These are phyloP conservation scores for Lactarius sp. DNA, from an alignment of 768 basidiomycete genomes.

Conservation along the genomic window DNA sequence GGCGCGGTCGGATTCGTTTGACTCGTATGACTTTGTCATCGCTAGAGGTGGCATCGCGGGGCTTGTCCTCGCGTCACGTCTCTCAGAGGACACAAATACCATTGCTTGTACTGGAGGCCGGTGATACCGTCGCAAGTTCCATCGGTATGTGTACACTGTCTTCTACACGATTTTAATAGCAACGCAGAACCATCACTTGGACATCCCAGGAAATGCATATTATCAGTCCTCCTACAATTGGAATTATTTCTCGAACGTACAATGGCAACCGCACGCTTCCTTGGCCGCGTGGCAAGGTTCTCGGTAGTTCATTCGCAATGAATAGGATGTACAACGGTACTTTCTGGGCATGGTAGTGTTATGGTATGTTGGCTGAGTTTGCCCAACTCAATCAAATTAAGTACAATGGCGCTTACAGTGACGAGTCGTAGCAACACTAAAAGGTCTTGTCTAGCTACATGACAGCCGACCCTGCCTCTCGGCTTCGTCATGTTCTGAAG, in stretches of 20 bases:
- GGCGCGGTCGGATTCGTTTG: conserved; percentile 35
- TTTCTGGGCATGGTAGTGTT: no score
- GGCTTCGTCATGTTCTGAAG: no score
- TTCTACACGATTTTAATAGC: not conserved
- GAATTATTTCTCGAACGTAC: conserved; percentile 46
- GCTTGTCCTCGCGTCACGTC: conserved; percentile 42
- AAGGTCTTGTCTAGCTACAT: no score
- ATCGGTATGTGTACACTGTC: conserved; percentile 33
- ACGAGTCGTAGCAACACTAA: no score
- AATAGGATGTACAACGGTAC: conserved; percentile 59
- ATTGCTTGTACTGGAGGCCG: conserved; percentile 46
- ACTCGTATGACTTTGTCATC: conserved; percentile 52
- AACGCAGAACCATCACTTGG: conserved; percentile 29
- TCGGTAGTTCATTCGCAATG: conserved; percentile 65
- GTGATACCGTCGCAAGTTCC: conserved; percentile 35
- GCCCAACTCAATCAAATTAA: no score
- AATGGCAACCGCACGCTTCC: conserved; percentile 40
- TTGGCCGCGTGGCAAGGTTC: conserved; percentile 63
- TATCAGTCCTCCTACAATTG: conserved; percentile 53
- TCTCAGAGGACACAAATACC: conserved; percentile 42
- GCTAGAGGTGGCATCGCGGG: conserved; percentile 47
- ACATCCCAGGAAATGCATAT: conserved; percentile 49
- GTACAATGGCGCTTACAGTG: no score
- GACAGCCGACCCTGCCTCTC: no score
- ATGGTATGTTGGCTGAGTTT: no score